These are phyloP conservation scores for Abelmoschus esculentus DNA, from an alignment of 345 rosid species.

Conservation along the genomic window DNA sequence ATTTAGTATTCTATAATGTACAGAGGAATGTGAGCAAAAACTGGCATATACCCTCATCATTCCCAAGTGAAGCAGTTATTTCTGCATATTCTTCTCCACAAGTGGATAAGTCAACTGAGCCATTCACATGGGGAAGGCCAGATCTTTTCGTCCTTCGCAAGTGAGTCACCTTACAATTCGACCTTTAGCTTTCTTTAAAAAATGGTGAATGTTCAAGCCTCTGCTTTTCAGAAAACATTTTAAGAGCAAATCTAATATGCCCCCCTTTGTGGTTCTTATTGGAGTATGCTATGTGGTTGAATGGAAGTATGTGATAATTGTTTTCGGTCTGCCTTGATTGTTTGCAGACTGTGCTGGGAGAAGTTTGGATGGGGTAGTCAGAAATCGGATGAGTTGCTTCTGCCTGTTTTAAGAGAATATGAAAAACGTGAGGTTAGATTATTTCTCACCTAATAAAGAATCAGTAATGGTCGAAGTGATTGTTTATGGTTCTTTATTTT, in stretches of 20 bases:
- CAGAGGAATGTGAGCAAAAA: conserved; percentile 99
- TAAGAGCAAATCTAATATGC: not conserved
- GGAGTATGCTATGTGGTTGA: not conserved
- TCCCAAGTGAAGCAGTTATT: conserved; percentile 83
- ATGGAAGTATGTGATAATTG: not conserved
- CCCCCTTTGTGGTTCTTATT: not conserved
- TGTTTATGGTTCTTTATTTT: not conserved
- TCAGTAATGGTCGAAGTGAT: not conserved
- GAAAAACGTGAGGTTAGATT: conserved; percentile 72
- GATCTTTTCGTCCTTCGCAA: conserved; percentile 69
- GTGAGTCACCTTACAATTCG: conserved; percentile 28
- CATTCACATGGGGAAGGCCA: conserved; percentile 92
- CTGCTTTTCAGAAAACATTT: not conserved
- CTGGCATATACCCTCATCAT: conserved; percentile 85
- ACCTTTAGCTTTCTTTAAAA: not conserved
- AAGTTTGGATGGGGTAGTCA: conserved; percentile 81
- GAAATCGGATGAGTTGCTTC: conserved; percentile 71
- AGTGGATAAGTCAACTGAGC: conserved; percentile 88
- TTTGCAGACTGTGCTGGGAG: conserved; percentile 85
- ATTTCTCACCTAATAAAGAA: conserved; percentile 1
- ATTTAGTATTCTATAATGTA: conserved; percentile 7
- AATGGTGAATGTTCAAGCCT: not conserved
- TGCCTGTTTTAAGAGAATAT: conserved; percentile 88
- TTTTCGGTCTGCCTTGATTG: conserved; percentile 1
- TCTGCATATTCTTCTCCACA: conserved; percentile 77